phyloP scores from a whole-genome alignment of 805 yeast species.

The Ogataea angusta region DNA sequence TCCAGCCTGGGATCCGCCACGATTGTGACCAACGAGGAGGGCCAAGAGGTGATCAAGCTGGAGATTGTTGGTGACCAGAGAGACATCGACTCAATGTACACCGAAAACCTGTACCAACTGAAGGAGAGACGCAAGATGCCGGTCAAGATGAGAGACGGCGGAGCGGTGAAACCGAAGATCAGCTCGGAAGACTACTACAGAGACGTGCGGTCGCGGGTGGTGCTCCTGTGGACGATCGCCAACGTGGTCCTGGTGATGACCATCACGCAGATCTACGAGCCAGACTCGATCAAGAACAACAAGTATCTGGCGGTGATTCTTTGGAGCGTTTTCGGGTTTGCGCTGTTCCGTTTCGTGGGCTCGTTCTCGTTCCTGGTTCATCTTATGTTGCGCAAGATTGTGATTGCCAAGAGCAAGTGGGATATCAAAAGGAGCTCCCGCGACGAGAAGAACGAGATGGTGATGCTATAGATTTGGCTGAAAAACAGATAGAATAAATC shows the following conservation, averaged over 20 bases:
- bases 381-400: constrained; percentile 31
- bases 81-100: constrained; percentile 80
- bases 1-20: constrained; percentile 77
- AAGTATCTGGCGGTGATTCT: constrained; percentile 77
- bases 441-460: constrained; percentile 21
- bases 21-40: constrained; percentile 73
- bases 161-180: constrained; percentile 36
- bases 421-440: constrained; percentile 20
- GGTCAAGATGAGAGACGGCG: constrained; percentile 43
- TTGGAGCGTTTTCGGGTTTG: constrained; percentile 88
- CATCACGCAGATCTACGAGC: constrained; percentile 74
- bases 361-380: constrained; percentile 66
- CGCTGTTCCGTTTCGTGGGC: constrained; percentile 80
- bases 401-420: constrained; percentile 33
- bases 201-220: constrained; percentile 92
- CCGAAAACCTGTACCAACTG: constrained; percentile 68
- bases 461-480: constrained; percentile 8
- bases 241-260: constrained; percentile 83
- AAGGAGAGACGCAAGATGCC: constrained; percentile 66
- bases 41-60: constrained; percentile 78
- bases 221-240: constrained; percentile 87
- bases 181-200: constrained; percentile 84
- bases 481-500: background rate
- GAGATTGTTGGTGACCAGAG: constrained; percentile 67
- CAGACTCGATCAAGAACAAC: constrained; percentile 65